Conservation (phyloP, 2,329 filamentous ascomycete genomes). For the Stemphylium lycopersici region DNA sequence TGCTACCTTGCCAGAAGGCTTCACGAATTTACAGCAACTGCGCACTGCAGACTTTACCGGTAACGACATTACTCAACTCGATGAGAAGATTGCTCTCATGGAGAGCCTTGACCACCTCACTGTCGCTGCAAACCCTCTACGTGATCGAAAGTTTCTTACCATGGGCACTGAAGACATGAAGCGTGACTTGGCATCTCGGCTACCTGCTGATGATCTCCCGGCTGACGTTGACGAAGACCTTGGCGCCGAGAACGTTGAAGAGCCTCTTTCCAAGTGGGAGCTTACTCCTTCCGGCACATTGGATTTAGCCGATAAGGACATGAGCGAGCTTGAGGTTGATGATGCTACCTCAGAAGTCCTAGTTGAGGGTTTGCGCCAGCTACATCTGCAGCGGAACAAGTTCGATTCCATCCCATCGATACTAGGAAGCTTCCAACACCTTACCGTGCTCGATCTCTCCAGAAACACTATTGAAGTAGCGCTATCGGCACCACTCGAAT, state of each 20-base stretch:
- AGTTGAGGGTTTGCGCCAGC: constrained; percentile 57
- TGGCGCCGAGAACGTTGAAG: constrained; percentile 6
- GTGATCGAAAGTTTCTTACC: constrained; percentile 83
- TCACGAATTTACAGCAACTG: constrained; percentile 70
- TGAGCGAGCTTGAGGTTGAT: constrained; percentile 50
- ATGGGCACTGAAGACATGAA: constrained; percentile 85
- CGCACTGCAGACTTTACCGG: constrained; percentile 81
- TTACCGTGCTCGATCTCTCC: constrained; percentile 75
- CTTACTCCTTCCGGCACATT: constrained; percentile 48
- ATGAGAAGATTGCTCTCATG: constrained; percentile 80
- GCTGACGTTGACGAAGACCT: constrained; percentile 9
- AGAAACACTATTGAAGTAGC: constrained; percentile 72
- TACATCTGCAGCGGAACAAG: constrained; percentile 79
- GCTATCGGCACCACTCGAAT: constrained; percentile 58
- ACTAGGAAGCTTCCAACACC: constrained; percentile 70
- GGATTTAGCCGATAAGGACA: constrained; percentile 51
- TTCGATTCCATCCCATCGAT: constrained; percentile 72
- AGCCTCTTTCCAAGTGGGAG: constrained; percentile 28
- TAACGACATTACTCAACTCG: constrained; percentile 79
- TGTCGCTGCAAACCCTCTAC: constrained; percentile 85
- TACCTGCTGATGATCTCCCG: constrained; percentile 53
- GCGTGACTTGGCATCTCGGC: constrained; percentile 68
- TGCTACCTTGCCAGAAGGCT: constrained; percentile 74
- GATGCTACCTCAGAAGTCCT: constrained; percentile 50
- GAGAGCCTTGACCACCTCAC: constrained; percentile 74